Evolutionary conservation across 441 rosid genomes (phyloP).

Genomic region (Manihot esculenta): DNA sequence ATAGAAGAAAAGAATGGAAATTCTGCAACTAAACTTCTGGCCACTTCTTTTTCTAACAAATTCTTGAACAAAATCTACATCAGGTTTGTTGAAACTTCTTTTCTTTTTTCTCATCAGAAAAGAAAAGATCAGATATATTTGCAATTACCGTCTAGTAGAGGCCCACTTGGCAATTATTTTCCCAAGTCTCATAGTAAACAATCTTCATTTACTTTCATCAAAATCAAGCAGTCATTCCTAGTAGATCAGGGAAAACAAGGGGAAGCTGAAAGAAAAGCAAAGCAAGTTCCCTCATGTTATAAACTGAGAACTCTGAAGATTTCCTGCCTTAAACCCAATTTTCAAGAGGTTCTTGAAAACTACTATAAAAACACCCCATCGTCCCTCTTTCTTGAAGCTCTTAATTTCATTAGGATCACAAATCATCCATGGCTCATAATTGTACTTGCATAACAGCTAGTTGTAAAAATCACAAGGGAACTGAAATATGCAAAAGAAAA

Average conservation of each 20-base stretch:
- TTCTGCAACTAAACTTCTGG: slow-evolving; percentile 18
- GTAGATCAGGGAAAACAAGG: slow-evolving; percentile 1
- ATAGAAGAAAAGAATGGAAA: slow-evolving; percentile 27
- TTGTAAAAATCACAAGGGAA: slow-evolving; percentile 20
- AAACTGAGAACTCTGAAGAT: slow-evolving; percentile 6
- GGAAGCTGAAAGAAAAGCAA: neutral
- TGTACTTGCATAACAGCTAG: slow-evolving; percentile 10
- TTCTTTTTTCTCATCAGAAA: neutral
- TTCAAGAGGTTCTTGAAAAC: slow-evolving; percentile 7
- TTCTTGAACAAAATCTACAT: slow-evolving; percentile 3
- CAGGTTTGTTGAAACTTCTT: neutral
- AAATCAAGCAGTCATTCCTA: slow-evolving; percentile 12
- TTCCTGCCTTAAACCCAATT: slow-evolving; percentile 5
- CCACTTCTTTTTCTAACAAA: slow-evolving; percentile 7
- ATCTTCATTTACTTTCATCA: slow-evolving; percentile 23
- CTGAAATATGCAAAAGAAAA: slow-evolving; percentile 12
- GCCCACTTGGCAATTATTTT: slow-evolving; percentile 30
- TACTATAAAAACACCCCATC: slow-evolving; percentile 1
- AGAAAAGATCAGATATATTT: slow-evolving; percentile 8
- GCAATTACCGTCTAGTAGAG: slow-evolving; percentile 29
- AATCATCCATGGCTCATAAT: slow-evolving; percentile 15
- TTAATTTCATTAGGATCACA: slow-evolving; percentile 28
- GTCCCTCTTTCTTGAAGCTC: slow-evolving; percentile 23
- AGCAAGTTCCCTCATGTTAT: slow-evolving; percentile 4
- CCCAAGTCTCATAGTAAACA: slow-evolving; percentile 26